Percentiles rank a stretch among this genome's conserved stretches.
phyloP scores from a whole-genome alignment of 495 filamentous ascomycete genomes.

The Penicillium tannophilum region DNA sequence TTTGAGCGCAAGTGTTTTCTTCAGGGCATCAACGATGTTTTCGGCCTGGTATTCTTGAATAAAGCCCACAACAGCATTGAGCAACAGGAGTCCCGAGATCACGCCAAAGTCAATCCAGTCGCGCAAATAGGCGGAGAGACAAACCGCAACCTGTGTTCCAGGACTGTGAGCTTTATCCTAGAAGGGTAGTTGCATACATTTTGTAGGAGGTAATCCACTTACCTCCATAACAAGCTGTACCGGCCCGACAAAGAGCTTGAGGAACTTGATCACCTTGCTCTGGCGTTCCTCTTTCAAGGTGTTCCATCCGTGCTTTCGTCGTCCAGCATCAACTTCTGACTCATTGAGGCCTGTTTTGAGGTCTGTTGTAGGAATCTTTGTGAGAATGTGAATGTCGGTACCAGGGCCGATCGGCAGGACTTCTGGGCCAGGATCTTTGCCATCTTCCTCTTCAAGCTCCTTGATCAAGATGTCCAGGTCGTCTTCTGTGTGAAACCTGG shows the following conservation, averaged over 20 bases:
- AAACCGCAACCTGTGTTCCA: conserved; percentile 60
- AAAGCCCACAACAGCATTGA: conserved; percentile 87
- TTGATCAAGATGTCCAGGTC: conserved; percentile 82
- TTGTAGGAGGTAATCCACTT: conserved; percentile 15
- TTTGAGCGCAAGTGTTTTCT: conserved; percentile 86
- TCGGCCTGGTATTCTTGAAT: conserved; percentile 87
- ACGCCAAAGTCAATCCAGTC: conserved; percentile 83
- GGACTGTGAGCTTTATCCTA: neutral
- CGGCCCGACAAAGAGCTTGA: conserved; percentile 83
- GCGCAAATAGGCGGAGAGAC: conserved; percentile 73
- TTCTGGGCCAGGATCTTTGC: conserved; percentile 60
- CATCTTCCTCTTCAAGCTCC: conserved; percentile 78
- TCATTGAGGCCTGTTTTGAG: conserved; percentile 69
- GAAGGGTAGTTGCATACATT: neutral
- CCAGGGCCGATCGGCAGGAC: conserved; percentile 41
- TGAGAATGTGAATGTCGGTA: conserved; percentile 54
- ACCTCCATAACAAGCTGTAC: conserved; percentile 97
- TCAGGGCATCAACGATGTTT: conserved; percentile 88
- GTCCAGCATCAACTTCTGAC: conserved; percentile 59
- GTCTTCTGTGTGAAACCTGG: conserved; percentile 46
- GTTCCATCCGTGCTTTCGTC: conserved; percentile 82
- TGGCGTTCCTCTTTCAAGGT: conserved; percentile 88
- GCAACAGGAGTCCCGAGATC: conserved; percentile 70
- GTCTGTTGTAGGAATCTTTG: conserved; percentile 72
- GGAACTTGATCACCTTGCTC: conserved; percentile 80